phyloP scores from a whole-genome alignment of 2,329 filamentous ascomycete species.

The Aaosphaeria pasadenensis region DNA sequence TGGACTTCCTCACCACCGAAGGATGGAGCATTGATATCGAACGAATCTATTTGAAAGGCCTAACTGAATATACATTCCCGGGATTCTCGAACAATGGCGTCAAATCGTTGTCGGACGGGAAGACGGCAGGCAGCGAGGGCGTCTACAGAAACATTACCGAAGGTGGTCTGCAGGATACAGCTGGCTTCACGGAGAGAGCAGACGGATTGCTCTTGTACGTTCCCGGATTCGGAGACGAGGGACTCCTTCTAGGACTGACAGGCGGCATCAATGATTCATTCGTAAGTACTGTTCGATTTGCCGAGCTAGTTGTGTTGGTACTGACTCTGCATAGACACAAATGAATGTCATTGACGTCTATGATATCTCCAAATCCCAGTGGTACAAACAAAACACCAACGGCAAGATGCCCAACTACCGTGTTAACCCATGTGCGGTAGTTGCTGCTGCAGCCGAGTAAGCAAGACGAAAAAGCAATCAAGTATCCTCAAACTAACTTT shows the following conservation, averaged over 20 bases:
- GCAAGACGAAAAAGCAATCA: slow-evolving; percentile 3
- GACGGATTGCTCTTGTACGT: slow-evolving; percentile 73
- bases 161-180: slow-evolving; percentile 63
- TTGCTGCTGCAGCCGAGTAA: slow-evolving; percentile 66
- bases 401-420: slow-evolving; percentile 57
- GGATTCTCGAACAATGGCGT: slow-evolving; percentile 65
- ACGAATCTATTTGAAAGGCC: slow-evolving; percentile 68
- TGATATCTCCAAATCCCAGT: slow-evolving; percentile 66
- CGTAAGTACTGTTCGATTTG: slow-evolving; percentile 41
- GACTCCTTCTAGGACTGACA: slow-evolving; percentile 73
- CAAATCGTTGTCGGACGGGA: slow-evolving; percentile 49
- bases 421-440: slow-evolving; percentile 69
- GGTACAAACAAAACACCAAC: slow-evolving; percentile 71
- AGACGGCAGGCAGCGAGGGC: slow-evolving; percentile 60
- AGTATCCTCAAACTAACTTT: slow-evolving; percentile 3
- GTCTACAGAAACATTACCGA: slow-evolving; percentile 72
- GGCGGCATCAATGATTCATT: slow-evolving; percentile 69
- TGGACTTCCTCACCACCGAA: slow-evolving; percentile 61
- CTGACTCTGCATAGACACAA: slow-evolving; percentile 42
- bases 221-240: slow-evolving; percentile 71
- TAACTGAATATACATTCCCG: slow-evolving; percentile 74
- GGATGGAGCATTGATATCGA: slow-evolving; percentile 66
- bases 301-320: slow-evolving; percentile 4
- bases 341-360: slow-evolving; percentile 80
- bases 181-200: slow-evolving; percentile 69